Evolutionary conservation across 164 flowering plant genomes (phyloP), one percentile per base, ranked within the genome.

Genomic region (Liquidambar formosana): DNA sequence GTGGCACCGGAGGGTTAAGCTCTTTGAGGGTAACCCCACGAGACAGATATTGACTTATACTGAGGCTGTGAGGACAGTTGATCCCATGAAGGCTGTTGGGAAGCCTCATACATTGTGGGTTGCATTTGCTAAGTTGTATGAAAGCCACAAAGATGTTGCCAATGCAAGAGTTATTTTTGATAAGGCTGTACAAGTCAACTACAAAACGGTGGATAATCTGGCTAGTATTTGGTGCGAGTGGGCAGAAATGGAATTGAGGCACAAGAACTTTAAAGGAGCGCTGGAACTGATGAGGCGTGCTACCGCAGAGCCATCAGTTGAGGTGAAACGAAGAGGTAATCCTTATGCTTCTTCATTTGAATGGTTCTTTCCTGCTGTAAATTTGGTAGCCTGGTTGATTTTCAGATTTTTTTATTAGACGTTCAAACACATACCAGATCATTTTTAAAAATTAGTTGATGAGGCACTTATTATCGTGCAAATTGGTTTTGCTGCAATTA

Each of bases 41-140:
- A 85, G 62, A 76, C 97, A 92, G 77, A 89, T 94, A 26, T 69
- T 91, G 60, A 92, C 99, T 1, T 94, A 80, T 75, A 92, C 99
- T 0, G 97, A 94, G 71, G 99, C 99, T 0, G 99, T 94, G 57
- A 86, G 95, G 84, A 94, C 99, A 0, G 84, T 94, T 53, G 96
- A 92, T 63, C 99, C 97, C 13, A 88, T 88, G 99, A 92, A 94
- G 65, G 97, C 99, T 0, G 90, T 93, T 52, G 99, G 98, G 56
- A 95, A 88, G 82, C 99, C 99, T 38, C 99, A 95, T 67, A 91
- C 99, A 1, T 52, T 95, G 68, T 95, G 99, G 99, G 88, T 95
- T 71, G 90, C 94, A 33, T 95, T 92, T 81, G 97, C 97, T 0
- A 87, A 85, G 82, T 71, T 95, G 68, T 95, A 92, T 77, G 97